Evolutionary conservation across 805 yeast species (phyloP).

Genomic region (Barnettozyma sucrosica): DNA sequence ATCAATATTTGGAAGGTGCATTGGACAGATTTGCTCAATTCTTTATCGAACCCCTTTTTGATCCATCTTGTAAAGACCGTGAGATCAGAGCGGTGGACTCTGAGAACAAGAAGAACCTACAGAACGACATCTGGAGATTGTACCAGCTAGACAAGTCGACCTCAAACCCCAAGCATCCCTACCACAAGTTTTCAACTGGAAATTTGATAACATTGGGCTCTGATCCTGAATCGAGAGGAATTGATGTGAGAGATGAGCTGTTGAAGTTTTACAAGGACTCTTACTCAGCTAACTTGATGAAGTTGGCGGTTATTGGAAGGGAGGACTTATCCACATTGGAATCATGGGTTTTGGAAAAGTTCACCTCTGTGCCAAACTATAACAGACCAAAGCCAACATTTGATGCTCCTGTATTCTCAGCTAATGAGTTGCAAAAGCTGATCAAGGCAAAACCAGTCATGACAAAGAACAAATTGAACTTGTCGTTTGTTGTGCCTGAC

Average conservation of each 20-base stretch:
- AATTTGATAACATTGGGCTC: conserved; percentile 68
- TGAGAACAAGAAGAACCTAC: conserved; percentile 91
- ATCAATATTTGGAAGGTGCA: conserved; percentile 76
- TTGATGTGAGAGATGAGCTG: conserved; percentile 77
- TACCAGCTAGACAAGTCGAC: conserved; percentile 76
- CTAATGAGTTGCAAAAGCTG: conserved; percentile 44
- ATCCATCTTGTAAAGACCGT: conserved; percentile 71
- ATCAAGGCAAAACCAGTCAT: conserved; percentile 75
- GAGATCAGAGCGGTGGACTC: conserved; percentile 94
- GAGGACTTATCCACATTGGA: conserved; percentile 71
- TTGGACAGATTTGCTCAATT: conserved; percentile 91
- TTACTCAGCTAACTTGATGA: conserved; percentile 88
- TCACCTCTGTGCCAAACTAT: conserved; percentile 54
- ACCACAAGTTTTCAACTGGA: conserved; percentile 86
- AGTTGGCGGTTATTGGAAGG: conserved; percentile 75
- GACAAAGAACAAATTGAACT: conserved; percentile 62
- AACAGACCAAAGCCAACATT: conserved; percentile 31
- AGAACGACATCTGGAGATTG: conserved; percentile 83
- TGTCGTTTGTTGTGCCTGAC: conserved; percentile 76
- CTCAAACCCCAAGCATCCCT: conserved; percentile 75
- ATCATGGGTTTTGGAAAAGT: conserved; percentile 61
- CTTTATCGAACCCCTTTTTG: conserved; percentile 79
- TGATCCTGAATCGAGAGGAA: conserved; percentile 50
- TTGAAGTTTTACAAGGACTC: conserved; percentile 64
- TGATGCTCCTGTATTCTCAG: conserved; percentile 41